phyloP scores from a whole-genome alignment of 768 basidiomycete species.

The Mycena chlorophos region DNA sequence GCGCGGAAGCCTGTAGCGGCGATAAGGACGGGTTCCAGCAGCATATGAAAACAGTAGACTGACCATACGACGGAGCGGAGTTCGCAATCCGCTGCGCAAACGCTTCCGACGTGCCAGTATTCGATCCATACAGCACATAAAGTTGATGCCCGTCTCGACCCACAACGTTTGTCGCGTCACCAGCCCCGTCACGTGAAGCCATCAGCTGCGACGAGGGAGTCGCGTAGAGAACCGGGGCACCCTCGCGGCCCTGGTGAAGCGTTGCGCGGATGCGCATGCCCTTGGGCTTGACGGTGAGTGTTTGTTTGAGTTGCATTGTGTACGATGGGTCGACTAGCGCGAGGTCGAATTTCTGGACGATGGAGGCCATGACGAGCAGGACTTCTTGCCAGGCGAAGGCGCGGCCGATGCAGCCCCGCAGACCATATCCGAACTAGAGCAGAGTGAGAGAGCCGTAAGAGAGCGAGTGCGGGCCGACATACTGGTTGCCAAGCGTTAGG shows the following conservation, averaged over 20 bases:
- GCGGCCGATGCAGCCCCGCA: conserved; percentile 35
- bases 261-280: conserved; percentile 42
- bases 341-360: conserved; percentile 50
- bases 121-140: conserved; percentile 47
- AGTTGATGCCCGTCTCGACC: conserved; percentile 27
- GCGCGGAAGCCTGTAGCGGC: conserved; percentile 44
- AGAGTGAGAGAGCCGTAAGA: neutral
- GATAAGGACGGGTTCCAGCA: too few species aligned
- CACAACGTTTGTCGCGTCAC: neutral
- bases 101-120: conserved; percentile 49
- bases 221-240: conserved; percentile 18
- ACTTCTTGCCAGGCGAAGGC: conserved; percentile 53
- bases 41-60: neutral
- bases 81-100: conserved; percentile 49
- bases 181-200: conserved; percentile 13
- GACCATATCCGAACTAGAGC: conserved; percentile 20
- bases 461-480: conserved; percentile 7
- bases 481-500: conserved; percentile 47
- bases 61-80: conserved; percentile 39
- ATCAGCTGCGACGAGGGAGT: conserved; percentile 20
- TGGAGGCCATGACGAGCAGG: conserved; percentile 38
- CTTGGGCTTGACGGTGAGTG: conserved; percentile 48
- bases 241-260: conserved; percentile 27
- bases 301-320: conserved; percentile 44
- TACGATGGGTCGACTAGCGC: conserved; percentile 44